A percentile compares a stretch with the other conserved stretches of the same genome.
These are phyloP conservation scores for Bimuria novae-zelandiae DNA, from an alignment of 2,329 filamentous ascomycete species.

Conservation along the genomic window DNA sequence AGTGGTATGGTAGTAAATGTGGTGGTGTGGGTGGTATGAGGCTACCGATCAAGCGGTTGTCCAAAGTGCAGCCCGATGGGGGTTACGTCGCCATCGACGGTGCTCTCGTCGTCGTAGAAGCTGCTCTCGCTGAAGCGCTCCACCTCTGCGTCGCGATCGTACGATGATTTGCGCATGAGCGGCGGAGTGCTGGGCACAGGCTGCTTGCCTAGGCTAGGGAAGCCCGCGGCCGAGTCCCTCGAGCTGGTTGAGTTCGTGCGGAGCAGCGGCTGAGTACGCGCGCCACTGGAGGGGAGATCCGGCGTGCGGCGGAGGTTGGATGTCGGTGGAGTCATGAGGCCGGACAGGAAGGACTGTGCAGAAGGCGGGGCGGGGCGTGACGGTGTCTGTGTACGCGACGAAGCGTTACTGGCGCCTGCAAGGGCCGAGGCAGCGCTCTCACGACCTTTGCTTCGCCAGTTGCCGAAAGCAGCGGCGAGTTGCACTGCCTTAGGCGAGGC, in stretches of 20 bases:
- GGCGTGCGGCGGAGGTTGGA: constrained; percentile 70
- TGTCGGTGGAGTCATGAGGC: constrained; percentile 86
- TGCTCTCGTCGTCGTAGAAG: constrained; percentile 57
- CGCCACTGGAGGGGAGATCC: constrained; percentile 45
- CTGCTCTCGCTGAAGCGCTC: constrained; percentile 52
- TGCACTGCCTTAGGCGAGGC: constrained; percentile 84
- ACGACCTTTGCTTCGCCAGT: constrained; percentile 80
- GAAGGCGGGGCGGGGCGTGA: constrained; percentile 49
- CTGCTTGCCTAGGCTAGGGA: constrained; percentile 38
- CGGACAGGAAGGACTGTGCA: constrained; percentile 70
- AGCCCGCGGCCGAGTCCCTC: constrained; percentile 35
- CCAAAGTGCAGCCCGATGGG: constrained; percentile 42
- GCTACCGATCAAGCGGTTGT: constrained; percentile 25
- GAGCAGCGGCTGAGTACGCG: constrained; percentile 28
- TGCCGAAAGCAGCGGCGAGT: constrained; percentile 96
- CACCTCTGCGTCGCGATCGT: constrained; percentile 64
- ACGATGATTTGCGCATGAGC: constrained; percentile 59
- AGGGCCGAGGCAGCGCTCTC: constrained; percentile 54
- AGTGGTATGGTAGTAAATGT: too few species aligned
- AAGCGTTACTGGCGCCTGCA: constrained; percentile 28
- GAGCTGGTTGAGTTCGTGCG: constrained; percentile 36
- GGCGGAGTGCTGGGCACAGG: constrained; percentile 54
- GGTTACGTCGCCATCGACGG: constrained; percentile 46
- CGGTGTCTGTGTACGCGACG: constrained; percentile 39
- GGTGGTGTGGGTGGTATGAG: neutral